Percentiles rank a stretch among this genome's conserved stretches.
Conservation (phyloP, 352 stramenopile genomes). For the Phytophthora pluvialis region DNA sequence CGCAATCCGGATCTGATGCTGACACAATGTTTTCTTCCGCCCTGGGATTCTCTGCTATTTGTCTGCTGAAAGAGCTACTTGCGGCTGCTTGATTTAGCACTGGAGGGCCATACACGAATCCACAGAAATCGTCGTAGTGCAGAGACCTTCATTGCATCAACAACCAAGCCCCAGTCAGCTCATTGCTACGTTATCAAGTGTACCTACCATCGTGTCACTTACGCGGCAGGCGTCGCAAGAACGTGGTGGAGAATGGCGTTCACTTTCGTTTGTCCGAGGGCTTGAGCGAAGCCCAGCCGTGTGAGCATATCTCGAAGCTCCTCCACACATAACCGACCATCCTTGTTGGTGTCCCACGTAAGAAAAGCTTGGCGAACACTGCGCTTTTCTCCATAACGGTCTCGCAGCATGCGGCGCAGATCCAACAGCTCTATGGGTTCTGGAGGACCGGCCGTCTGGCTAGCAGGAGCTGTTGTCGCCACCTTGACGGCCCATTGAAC, state of each 20-base stretch:
- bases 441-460: not conserved
- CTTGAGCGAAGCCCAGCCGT: slow-evolving; percentile 42
- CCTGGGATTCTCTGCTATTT: not conserved
- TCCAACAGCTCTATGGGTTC: slow-evolving; percentile 31
- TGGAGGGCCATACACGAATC: slow-evolving; percentile 33
- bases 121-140: slow-evolving; percentile 57
- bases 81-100: slow-evolving; percentile 4
- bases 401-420: slow-evolving; percentile 50
- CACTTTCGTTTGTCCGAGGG: slow-evolving; percentile 45
- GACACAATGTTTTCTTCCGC: slow-evolving; percentile 20
- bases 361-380: slow-evolving; percentile 61
- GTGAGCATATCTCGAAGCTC: slow-evolving; percentile 59
- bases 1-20: slow-evolving; percentile 40
- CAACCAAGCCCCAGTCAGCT: slow-evolving; percentile 2
- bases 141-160: slow-evolving; percentile 38
- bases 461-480: not conserved
- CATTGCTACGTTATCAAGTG: not conserved
- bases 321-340: slow-evolving; percentile 42
- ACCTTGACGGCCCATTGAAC: slow-evolving; percentile 56
- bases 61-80: slow-evolving; percentile 3
- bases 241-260: slow-evolving; percentile 51
- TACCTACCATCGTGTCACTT: slow-evolving; percentile 14
- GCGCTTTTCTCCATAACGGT: slow-evolving; percentile 68
- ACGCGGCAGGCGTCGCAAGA: slow-evolving; percentile 32
- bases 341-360: slow-evolving; percentile 66